Base-by-base conservation (phyloP, 2,329 filamentous ascomycete genomes). In the Colletotrichum limetticola region DNA sequence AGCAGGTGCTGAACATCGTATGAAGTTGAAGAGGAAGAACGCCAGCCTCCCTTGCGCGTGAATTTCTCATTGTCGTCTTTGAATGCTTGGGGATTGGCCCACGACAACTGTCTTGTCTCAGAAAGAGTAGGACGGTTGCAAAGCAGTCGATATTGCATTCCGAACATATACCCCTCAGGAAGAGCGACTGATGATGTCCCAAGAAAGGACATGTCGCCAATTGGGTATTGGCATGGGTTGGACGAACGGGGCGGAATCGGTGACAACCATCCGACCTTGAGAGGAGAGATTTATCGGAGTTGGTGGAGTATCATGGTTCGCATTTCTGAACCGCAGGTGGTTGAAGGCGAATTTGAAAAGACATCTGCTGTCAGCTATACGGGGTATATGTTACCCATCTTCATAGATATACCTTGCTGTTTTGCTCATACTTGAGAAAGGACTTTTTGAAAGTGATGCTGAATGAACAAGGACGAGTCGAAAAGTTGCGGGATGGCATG, bases 131-230 rank as follows among this genome's bases (percentile, higher is more conserved):
- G 60, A 26, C n/a, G n/a, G 32, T 58, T 66, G 11, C 14, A 49
- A 32, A 4, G 22, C n/a, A 14, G 5, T 49, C 35, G 11, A 35
- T 64, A n/a, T 56, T 56, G 22, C 62, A 37, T 56, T 16, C 57
- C 26, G 6, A 52, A 30, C 37, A 53, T 22, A 24, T n/a, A 32
- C 63, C 55, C 66, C 11, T 35, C 12, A 64, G 16, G 59, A 19
- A 32, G 35, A 49, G 70, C 70, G 70, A 57, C 66, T 72, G 26
- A 72, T 59, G 70, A 72, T 72, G 70, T 65, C 66, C 66, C 53
- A 35, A 22, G 32, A 70, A 24, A 57, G 70, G 66, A 49, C 70
- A 72, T 70, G 66, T 72, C 66, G 70, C 32, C 55, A 5, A 35
- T 26, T 46, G 53, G 37, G 52, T 53, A 26, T 37, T 46, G n/a